A percentile compares a stretch with the other conserved stretches of the same genome.
Conservation (phyloP, 768 basidiomycete species). For the Lentinus tigrinus region DNA sequence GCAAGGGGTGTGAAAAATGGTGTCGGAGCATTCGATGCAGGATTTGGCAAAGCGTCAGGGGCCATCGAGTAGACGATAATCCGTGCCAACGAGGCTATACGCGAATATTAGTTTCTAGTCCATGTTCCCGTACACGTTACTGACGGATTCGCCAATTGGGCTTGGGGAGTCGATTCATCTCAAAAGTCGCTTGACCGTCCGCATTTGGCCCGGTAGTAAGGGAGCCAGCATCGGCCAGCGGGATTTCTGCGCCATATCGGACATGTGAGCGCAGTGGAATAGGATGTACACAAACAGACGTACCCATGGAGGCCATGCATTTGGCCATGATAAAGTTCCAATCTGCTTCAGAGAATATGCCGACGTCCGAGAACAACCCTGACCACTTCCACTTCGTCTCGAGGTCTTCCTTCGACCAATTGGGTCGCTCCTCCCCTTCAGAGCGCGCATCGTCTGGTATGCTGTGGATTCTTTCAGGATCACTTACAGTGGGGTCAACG, state of each 20-base stretch:
- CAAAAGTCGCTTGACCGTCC: conserved; percentile 71
- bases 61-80: conserved; percentile 91
- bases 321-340: conserved; percentile 89
- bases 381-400: conserved; percentile 47
- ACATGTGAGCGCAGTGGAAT: neutral
- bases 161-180: conserved; percentile 70
- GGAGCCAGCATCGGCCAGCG: conserved; percentile 70
- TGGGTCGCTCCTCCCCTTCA: conserved; percentile 58
- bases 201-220: conserved; percentile 74
- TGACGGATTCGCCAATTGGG: conserved; percentile 71
- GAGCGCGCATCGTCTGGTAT: conserved; percentile 70
- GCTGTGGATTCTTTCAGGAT: conserved; percentile 64
- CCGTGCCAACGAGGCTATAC: conserved; percentile 70
- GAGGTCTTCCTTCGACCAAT: conserved; percentile 48
- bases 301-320: conserved; percentile 81
- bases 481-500: conserved; percentile 71
- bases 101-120: neutral
- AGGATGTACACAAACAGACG: conserved; percentile 21
- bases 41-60: conserved; percentile 54
- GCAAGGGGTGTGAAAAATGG: conserved; percentile 71
- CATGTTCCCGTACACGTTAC: conserved; percentile 24
- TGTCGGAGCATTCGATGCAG: conserved; percentile 64
- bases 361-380: conserved; percentile 58
- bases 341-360: conserved; percentile 79
- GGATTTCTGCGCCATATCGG: conserved; percentile 51